Conservation (phyloP, 164 flowering plant species). For the Paratinospora sagittata region DNA sequence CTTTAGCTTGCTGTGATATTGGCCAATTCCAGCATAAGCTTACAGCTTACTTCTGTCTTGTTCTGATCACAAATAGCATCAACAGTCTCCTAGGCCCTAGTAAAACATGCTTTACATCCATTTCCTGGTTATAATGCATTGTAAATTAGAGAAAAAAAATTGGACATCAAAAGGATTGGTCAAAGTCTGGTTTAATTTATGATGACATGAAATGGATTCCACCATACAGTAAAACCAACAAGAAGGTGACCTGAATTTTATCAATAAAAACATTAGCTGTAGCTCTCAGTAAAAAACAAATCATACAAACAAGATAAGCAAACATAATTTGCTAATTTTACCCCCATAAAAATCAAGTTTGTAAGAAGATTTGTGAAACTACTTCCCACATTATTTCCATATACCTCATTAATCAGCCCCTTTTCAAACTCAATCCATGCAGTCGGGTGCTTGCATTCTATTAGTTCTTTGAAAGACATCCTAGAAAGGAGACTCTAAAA, state of each 20-base stretch:
- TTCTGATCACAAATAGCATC: neutral
- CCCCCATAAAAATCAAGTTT: neutral
- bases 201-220: neutral
- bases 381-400: slow-evolving; percentile 14
- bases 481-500: slow-evolving; percentile 42
- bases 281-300: neutral
- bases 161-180: neutral
- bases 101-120: neutral
- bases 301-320: neutral
- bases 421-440: slow-evolving; percentile 89
- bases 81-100: neutral
- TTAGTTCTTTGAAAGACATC: slow-evolving; percentile 73
- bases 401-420: slow-evolving; percentile 88
- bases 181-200: neutral
- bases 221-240: neutral
- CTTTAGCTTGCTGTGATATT: neutral
- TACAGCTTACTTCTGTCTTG: too few relatives aligned
- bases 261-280: too few relatives aligned
- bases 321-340: neutral
- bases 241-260: too few relatives aligned
- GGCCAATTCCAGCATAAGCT: neutral
- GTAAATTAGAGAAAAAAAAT: neutral
- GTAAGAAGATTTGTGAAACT: slow-evolving; percentile 5
- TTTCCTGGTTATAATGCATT: neutral
- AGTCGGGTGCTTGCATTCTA: slow-evolving; percentile 84